Evolutionary conservation across 1,284 basidiomycete species (phyloP).

Genomic region (Caloboletus firmus): DNA sequence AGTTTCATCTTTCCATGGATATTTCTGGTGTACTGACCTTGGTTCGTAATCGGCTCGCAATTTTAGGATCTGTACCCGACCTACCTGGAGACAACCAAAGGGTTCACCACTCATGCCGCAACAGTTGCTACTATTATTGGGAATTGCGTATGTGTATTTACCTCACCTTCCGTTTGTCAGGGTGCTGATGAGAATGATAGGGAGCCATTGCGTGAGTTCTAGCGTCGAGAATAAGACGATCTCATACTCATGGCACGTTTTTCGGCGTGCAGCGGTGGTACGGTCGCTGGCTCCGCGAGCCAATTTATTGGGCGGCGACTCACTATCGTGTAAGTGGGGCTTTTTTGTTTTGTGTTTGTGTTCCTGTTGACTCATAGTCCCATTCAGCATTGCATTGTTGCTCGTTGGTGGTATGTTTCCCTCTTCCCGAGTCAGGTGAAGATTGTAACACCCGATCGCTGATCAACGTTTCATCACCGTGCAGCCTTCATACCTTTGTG

Average conservation of each 20-base stretch:
- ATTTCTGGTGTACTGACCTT: background rate
- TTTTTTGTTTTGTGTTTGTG: background rate
- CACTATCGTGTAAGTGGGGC: conserved; percentile 65
- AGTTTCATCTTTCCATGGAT: background rate
- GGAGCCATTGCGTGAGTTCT: conserved; percentile 67
- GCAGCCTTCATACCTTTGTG: conserved; percentile 77
- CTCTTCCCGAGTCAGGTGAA: conserved; percentile 5
- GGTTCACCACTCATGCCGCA: conserved; percentile 57
- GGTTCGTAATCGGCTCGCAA: background rate
- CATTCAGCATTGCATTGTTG: conserved; percentile 51
- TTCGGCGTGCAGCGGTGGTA: conserved; percentile 58
- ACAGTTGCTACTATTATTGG: conserved; percentile 91
- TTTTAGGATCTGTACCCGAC: conserved; percentile 74
- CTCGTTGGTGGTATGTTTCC: conserved; percentile 43
- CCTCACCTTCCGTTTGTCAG: background rate
- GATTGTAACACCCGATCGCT: background rate
- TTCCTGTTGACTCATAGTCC: background rate
- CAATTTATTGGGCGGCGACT: conserved; percentile 89
- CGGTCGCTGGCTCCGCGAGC: conserved; percentile 73
- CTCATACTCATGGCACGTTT: conserved; percentile 2
- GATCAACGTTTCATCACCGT: background rate
- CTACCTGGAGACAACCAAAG: conserved; percentile 67
- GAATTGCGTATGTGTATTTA: conserved; percentile 61
- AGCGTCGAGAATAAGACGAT: background rate
- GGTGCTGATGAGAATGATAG: conserved; percentile 37